These are phyloP conservation scores for Vishniacozyma victoriae DNA, from an alignment of 768 basidiomycete species.

Conservation along the genomic window DNA sequence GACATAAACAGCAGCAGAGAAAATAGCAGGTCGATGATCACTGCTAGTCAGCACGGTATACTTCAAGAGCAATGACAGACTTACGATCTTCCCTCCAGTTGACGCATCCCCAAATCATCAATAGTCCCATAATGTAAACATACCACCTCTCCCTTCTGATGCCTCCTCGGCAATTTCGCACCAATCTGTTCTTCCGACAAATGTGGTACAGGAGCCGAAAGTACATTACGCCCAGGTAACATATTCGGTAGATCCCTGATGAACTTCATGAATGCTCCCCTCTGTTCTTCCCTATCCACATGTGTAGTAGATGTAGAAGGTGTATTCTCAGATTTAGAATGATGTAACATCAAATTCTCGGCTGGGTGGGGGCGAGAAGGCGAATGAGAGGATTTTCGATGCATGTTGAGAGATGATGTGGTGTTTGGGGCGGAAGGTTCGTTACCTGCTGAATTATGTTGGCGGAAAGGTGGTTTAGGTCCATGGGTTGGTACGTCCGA, in stretches of 20 bases:
- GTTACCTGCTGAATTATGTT: neutral
- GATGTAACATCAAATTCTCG: too few species aligned
- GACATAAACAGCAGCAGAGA: slow-evolving; percentile 42
- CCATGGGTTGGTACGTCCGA: slow-evolving; percentile 4
- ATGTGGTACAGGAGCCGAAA: too few species aligned
- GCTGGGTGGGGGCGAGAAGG: too few species aligned
- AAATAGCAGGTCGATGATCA: slow-evolving; percentile 46
- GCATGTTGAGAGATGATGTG: neutral
- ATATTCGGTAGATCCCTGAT: slow-evolving; percentile 31
- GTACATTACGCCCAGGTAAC: slow-evolving; percentile 31
- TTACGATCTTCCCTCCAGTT: slow-evolving; percentile 43
- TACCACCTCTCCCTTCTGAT: slow-evolving; percentile 43
- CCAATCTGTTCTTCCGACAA: slow-evolving; percentile 6
- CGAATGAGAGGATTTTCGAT: neutral
- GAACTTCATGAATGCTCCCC: slow-evolving; percentile 25
- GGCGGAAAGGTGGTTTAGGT: neutral
- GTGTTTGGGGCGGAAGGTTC: neutral
- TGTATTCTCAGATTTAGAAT: neutral
- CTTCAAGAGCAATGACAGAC: slow-evolving; percentile 5
- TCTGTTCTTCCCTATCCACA: neutral
- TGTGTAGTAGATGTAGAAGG: neutral
- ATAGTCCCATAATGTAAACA: slow-evolving; percentile 46
- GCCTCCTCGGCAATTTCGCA: slow-evolving; percentile 8
- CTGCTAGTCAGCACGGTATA: slow-evolving; percentile 10
- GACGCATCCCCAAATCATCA: slow-evolving; percentile 45